phyloP scores from a whole-genome alignment of 2,329 filamentous ascomycete genomes.

The Lasiodiplodia hormozganensis region DNA sequence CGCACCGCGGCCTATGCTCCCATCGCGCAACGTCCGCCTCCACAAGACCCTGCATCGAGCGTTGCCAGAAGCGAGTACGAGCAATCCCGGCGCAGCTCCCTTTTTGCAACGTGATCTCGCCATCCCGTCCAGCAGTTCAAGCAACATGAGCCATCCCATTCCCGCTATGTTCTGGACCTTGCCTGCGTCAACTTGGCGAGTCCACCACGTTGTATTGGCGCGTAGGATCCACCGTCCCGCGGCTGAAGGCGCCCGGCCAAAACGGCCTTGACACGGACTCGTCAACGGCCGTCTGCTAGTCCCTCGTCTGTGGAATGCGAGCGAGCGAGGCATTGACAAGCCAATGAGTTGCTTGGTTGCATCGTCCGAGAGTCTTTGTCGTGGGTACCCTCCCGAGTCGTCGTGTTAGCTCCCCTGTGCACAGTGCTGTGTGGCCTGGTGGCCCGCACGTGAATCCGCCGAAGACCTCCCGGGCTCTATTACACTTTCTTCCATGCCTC shows the following conservation, averaged over 20 bases:
- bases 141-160: not conserved
- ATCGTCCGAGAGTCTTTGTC: not conserved
- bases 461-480: not conserved
- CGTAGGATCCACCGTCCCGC: slow-evolving; percentile 12
- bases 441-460: not conserved
- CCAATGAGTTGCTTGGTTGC: not conserved
- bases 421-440: not conserved
- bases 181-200: not conserved
- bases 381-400: not conserved
- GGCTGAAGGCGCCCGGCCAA: slow-evolving; percentile 11
- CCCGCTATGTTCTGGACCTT: not conserved
- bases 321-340: not conserved
- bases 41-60: slow-evolving; percentile 23
- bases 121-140: not conserved
- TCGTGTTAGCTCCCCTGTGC: not conserved
- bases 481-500: not conserved
- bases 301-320: not conserved
- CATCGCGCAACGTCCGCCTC: slow-evolving; percentile 17
- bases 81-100: slow-evolving; percentile 4
- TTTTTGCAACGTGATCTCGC: slow-evolving; percentile 18
- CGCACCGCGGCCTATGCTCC: not conserved
- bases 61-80: slow-evolving; percentile 21
- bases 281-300: not conserved
- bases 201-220: slow-evolving; percentile 21
- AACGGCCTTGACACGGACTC: not conserved